Conservation (phyloP, 2,329 filamentous ascomycete genomes). For the Ramularia collo-cygni region DNA sequence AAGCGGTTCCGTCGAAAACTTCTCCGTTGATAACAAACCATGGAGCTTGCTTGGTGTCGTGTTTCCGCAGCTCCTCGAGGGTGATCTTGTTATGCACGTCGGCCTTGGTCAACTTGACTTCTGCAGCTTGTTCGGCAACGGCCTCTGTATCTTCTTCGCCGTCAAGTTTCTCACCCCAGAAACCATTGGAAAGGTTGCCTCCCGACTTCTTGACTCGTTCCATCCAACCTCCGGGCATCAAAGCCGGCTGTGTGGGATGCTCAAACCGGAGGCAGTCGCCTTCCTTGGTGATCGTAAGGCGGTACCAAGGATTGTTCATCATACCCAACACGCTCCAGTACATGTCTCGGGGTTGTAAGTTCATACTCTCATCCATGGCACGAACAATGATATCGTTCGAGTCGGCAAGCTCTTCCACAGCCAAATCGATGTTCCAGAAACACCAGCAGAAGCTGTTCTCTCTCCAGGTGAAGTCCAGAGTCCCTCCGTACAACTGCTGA, state of each 20-base stretch:
- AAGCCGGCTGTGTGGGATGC: constrained; percentile 75
- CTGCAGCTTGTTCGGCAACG: constrained; percentile 47
- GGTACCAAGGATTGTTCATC: constrained; percentile 98
- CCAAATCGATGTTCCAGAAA: constrained; percentile 73
- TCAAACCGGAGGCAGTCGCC: constrained; percentile 64
- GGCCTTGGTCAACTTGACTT: constrained; percentile 72
- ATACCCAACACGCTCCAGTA: constrained; percentile 93
- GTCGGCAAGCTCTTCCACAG: constrained; percentile 52
- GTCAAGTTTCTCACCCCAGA: constrained; percentile 69
- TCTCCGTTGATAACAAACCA: constrained; percentile 89
- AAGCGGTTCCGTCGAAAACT: constrained; percentile 79
- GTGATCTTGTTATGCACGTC: constrained; percentile 57
- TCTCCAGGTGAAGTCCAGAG: constrained; percentile 72
- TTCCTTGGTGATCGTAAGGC: constrained; percentile 68
- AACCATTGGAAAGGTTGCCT: constrained; percentile 71
- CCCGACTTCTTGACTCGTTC: constrained; percentile 77
- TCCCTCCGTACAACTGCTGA: constrained; percentile 66
- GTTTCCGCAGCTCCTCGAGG: constrained; percentile 63
- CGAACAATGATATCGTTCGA: constrained; percentile 72
- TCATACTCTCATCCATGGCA: constrained; percentile 86
- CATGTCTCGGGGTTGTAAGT: constrained; percentile 82
- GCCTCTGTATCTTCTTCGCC: constrained; percentile 41
- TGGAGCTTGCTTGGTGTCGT: constrained; percentile 58
- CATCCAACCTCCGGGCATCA: constrained; percentile 86
- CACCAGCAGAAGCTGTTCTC: constrained; percentile 87